These are phyloP conservation scores for Nicotiana tabacum DNA, from an alignment of 257 asterid species.

Conservation along the genomic window DNA sequence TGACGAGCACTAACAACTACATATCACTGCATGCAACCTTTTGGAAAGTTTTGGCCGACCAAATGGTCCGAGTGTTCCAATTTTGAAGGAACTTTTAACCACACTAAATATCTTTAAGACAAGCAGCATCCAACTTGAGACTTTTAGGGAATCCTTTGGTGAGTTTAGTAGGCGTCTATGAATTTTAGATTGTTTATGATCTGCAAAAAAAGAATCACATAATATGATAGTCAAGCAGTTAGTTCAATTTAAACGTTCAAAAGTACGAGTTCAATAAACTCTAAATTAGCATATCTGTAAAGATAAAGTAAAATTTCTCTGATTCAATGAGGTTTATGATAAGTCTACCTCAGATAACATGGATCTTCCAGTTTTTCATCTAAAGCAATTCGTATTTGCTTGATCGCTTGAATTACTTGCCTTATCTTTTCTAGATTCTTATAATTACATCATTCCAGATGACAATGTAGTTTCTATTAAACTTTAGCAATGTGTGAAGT, in stretches of 20 bases:
- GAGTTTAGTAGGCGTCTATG: too few species aligned
- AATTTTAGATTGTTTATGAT: too few species aligned
- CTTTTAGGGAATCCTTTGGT: too few species aligned
- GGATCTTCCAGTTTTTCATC: background rate
- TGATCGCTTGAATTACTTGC: background rate
- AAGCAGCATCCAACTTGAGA: too few species aligned
- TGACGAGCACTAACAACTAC: too few species aligned
- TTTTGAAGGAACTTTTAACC: too few species aligned
- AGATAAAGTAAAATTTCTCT: background rate
- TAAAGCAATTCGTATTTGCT: background rate
- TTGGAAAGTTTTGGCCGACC: too few species aligned
- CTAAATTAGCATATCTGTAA: background rate
- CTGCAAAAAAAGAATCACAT: too few species aligned
- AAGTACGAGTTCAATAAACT: background rate
- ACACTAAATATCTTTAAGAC: too few species aligned
- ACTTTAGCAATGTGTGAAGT: background rate
- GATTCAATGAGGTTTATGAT: background rate
- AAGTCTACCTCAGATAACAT: background rate
- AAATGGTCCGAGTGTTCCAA: too few species aligned
- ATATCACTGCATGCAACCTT: too few species aligned
- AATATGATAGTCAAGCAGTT: background rate
- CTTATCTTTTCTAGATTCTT: background rate
- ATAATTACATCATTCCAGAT: background rate
- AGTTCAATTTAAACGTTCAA: background rate
- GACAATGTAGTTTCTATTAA: background rate